Base-by-base conservation (phyloP, 2,329 filamentous ascomycete genomes). In the Pseudodiploospora longispora region DNA sequence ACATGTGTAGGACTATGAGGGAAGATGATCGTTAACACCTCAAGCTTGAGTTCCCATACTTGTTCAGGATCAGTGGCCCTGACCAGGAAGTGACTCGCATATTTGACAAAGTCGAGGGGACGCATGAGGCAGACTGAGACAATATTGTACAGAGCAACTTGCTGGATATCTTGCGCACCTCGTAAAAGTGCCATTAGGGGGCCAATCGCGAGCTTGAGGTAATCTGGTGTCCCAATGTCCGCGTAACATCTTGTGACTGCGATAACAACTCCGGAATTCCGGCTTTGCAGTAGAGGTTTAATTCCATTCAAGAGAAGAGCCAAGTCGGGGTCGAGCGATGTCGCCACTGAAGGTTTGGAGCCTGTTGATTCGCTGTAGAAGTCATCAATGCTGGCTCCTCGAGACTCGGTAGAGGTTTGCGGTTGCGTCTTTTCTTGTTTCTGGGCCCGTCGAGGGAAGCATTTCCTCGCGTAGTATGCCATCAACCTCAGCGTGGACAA, bases 101-200 rank as follows among this genome's bases (percentile, higher is more conserved):
- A 91, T 58, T 81, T 85, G 44, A 91, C 85, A 61, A 98, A 98
- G n/a, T 83, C 77, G 34, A 77, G 71, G 0, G 93, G 88, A 10
- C 80, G 74, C 29, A 75, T 70, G 8, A 97, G 72, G 56, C 87
- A 93, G 37, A 98, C 86, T n/a, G 88, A 85, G 8, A 96, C 89
- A 47, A 97, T 90, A 60, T 97, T 96, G 71, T 91, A 91, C 12
- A 98, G 75, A 1, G 88, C 90, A 34, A 95, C 78, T 58, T 94
- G 83, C 59, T 95, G 85, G 41, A 95, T 88, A 59, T 97, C 91
- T 47, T 86, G 80, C 0, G 89, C 82, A 9, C 87, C 83, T 45
- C 93, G 81, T 46, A 98, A 71, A 30, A 98, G 76, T 10, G 91
- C 88, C 19, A 96, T 76, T 28, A 98, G 69, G 1, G 93, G 91